Percentiles rank a stretch among this genome's conserved stretches.
Evolutionary conservation across 2,329 filamentous ascomycete genomes (phyloP).

Genomic region (Thermothelomyces thermophilus): DNA sequence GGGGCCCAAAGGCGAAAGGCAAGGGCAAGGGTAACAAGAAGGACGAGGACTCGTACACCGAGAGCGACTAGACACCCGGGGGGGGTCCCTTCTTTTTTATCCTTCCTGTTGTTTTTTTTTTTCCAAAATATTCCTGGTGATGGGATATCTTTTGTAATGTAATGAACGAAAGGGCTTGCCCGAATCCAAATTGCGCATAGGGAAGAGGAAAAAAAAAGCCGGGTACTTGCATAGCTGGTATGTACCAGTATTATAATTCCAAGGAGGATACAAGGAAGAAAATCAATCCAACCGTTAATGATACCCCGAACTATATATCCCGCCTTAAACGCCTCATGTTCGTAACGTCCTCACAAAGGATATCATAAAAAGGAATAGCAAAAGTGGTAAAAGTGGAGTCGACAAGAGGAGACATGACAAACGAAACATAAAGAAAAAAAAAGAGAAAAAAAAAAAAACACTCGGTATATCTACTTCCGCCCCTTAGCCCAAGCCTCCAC

Average conservation of each 20-base stretch:
- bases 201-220: not conserved
- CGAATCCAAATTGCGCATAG: not conserved
- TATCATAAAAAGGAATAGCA: constrained; percentile 4
- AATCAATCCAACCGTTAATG: no score
- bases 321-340: not conserved
- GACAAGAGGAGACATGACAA: not conserved
- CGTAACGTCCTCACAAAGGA: constrained; percentile 4
- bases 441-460: not conserved
- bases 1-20: constrained; percentile 32
- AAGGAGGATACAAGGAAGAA: no score
- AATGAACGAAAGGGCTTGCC: no score
- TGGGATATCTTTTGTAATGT: no score
- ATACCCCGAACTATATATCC: constrained; percentile 3
- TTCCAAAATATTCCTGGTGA: no score
- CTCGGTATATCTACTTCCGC: constrained; percentile 24
- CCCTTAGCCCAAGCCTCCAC: constrained; percentile 46
- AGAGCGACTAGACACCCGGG: constrained; percentile 18
- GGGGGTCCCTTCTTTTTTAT: no score
- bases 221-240: not conserved
- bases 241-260: not conserved
- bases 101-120: no score
- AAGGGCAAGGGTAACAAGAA: constrained; percentile 22
- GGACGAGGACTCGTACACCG: constrained; percentile 18
- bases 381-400: constrained; percentile 3
- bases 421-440: constrained; percentile 3